Evolutionary conservation across 768 basidiomycete species (phyloP), one percentile per base, ranked within the genome.

Genomic region (Lyophyllum shimeji): DNA sequence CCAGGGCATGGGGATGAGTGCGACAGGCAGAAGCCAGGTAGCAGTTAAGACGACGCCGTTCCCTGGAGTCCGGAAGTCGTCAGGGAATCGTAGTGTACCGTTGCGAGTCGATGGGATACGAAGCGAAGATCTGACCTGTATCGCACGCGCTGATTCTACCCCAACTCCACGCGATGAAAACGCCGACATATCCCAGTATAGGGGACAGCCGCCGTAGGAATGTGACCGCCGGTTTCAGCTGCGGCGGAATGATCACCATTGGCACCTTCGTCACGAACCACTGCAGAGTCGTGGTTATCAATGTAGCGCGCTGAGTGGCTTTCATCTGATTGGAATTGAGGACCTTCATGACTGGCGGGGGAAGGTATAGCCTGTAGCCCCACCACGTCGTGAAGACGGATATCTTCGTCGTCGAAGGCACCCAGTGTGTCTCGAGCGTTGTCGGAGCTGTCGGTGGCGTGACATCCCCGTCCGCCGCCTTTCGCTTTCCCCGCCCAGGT

Each of bases 111-210:
- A 45, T 13, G 37, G 27, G 11, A 31, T 11, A 37, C 15, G 34
- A 3, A 50, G 53, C 12, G 43, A 51, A 55, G 45, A 34, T 13
- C 71, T 15, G 56, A 82, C 89, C 89, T 75, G 84, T 81, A 71
- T 92, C 88, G 61, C 84, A 83, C 11, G 77, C 71, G 54, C 80
- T 77, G 50, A 93, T 82, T 33, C 82, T 78, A 33, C 78, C 74
- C 91, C 91, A 93, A 60, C 80, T 82, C 89, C 89, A 93, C 4
- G 87, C 84, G 31, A 93, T 77, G 63, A 92, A 89, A 0, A 84
- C 82, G 2, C 89, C 88, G 46, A 92, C 77, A 62, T 90, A 90
- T 4, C 86, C 82, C 3, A 87, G 74, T 44, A 84, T 81, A 7
- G 89, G 89, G 15, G 83, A 75, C 15, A 89, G 70, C 42, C 78